phyloP scores from a whole-genome alignment of 805 yeast genomes.

The Metschnikowia rubicola region DNA sequence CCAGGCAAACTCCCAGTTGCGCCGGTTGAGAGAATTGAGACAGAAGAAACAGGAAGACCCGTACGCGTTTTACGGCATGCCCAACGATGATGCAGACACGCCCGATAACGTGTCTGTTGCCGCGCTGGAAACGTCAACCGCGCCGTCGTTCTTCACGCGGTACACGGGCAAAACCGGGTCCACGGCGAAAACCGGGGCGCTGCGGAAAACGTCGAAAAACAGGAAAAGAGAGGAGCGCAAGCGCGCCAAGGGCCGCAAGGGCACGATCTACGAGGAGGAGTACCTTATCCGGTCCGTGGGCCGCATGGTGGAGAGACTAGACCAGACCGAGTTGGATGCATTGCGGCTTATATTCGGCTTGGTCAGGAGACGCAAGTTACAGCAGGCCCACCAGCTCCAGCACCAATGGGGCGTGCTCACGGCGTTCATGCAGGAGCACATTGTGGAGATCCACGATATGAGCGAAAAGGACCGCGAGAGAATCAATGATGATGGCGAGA shows the following conservation, averaged over 20 bases:
- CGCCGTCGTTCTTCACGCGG: slow-evolving; percentile 89
- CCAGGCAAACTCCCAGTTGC: slow-evolving; percentile 79
- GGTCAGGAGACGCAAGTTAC: slow-evolving; percentile 64
- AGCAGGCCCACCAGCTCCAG: slow-evolving; percentile 82
- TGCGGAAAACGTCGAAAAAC: slow-evolving; percentile 88
- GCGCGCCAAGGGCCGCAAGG: slow-evolving; percentile 95
- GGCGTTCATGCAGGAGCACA: slow-evolving; percentile 52
- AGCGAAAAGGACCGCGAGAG: slow-evolving; percentile 87
- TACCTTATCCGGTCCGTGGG: slow-evolving; percentile 86
- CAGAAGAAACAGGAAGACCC: slow-evolving; percentile 83
- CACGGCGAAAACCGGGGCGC: slow-evolving; percentile 94
- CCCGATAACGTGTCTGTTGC: slow-evolving; percentile 95
- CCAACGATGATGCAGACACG: slow-evolving; percentile 56
- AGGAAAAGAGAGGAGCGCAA: slow-evolving; percentile 93
- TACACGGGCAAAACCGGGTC: slow-evolving; percentile 96
- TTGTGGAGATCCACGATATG: slow-evolving; percentile 74
- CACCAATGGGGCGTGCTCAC: slow-evolving; percentile 58
- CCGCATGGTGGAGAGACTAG: slow-evolving; percentile 78
- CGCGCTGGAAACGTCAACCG: slow-evolving; percentile 88
- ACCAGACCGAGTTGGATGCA: slow-evolving; percentile 73
- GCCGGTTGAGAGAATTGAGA: slow-evolving; percentile 79
- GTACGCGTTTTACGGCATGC: slow-evolving; percentile 71
- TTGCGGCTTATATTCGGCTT: slow-evolving; percentile 69
- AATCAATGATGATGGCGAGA: slow-evolving; percentile 81
- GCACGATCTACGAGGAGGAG: slow-evolving; percentile 96